Evolutionary conservation across 2,329 filamentous ascomycete species (phyloP), one percentile per base, ranked within the genome.

Genomic region (Penicillium vulpinum): DNA sequence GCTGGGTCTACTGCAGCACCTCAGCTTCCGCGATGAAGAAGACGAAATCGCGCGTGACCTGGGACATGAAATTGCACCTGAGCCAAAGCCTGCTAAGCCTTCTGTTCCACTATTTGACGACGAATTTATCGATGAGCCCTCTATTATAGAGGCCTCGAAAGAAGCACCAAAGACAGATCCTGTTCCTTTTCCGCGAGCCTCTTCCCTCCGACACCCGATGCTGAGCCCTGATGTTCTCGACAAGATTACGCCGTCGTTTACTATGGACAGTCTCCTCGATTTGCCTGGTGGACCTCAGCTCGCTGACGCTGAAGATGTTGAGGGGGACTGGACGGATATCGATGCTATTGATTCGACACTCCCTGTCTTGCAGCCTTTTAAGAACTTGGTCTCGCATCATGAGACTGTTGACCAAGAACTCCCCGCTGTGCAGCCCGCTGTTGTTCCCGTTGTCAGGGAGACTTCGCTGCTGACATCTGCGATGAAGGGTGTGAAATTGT

Each of bases 11-110:
- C 36, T 53, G 16, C 54, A 57, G 29, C 54, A 57, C 36, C 41
- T 54, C 21, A 57, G 54, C n/a, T 52, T 56, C 21, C 54, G 54
- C 21, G 54, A 56, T 2, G 54, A 57, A 16, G 47, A 54, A 18
- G 50, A 49, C n/a, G 24, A 56, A 10, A 46, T 56, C 13, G 48
- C 35, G n/a, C 54, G 54, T 7, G 48, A 56, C 21, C 40, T 56
- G 5, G 54, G 47, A 10, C 48, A 28, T 21, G 54, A 56, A 15
- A 52, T 56, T 39, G 40, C 54, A 0, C 54, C 54, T 21, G 41
- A 52, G 26, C 54, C 54, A 0, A 56, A 52, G 21, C 54, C 48
- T 21, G 24, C 4, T 4, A 48, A 48, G 2, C 54, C 50, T 6
- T 7, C 18, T 29, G 36, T 24, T 4, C 43, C 54, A 21, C 36